phyloP scores from a whole-genome alignment of 2,329 filamentous ascomycete species.

The Venturia asperata region DNA sequence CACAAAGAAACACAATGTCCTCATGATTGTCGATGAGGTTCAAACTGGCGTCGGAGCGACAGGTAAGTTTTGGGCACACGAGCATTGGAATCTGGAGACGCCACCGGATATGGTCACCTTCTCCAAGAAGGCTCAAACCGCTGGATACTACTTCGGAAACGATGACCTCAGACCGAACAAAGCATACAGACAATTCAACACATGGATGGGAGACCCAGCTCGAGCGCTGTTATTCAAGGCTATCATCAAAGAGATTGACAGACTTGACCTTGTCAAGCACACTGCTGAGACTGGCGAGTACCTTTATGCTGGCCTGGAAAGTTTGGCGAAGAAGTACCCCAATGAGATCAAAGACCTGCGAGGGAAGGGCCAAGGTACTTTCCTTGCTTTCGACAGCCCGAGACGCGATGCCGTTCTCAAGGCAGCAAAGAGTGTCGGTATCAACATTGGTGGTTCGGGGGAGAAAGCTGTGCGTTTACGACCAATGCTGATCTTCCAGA shows the following conservation, averaged over 20 bases:
- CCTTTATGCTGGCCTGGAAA: conserved; percentile 63
- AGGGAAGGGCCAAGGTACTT: conserved; percentile 82
- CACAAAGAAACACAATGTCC: conserved; percentile 67
- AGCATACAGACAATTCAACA: conserved; percentile 95
- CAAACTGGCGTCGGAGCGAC: conserved; percentile 91
- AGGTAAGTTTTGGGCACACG: conserved; percentile 93
- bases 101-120: conserved; percentile 94
- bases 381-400: conserved; percentile 85
- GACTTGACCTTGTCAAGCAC: conserved; percentile 67
- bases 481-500: conserved; percentile 89
- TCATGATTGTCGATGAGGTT: conserved; percentile 89
- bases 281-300: conserved; percentile 75
- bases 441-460: conserved; percentile 85
- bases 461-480: conserved; percentile 67
- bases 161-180: conserved; percentile 76
- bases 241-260: conserved; percentile 75
- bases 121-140: conserved; percentile 90
- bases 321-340: conserved; percentile 63
- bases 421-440: conserved; percentile 69
- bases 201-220: conserved; percentile 91
- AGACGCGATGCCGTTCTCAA: conserved; percentile 70
- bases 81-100: conserved; percentile 76
- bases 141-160: conserved; percentile 86
- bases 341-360: conserved; percentile 73
- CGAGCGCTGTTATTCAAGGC: conserved; percentile 78